Evolutionary conservation across 208 protist species (phyloP), one percentile per base, ranked within the genome.

Genomic region (Borovskyia barvae): DNA sequence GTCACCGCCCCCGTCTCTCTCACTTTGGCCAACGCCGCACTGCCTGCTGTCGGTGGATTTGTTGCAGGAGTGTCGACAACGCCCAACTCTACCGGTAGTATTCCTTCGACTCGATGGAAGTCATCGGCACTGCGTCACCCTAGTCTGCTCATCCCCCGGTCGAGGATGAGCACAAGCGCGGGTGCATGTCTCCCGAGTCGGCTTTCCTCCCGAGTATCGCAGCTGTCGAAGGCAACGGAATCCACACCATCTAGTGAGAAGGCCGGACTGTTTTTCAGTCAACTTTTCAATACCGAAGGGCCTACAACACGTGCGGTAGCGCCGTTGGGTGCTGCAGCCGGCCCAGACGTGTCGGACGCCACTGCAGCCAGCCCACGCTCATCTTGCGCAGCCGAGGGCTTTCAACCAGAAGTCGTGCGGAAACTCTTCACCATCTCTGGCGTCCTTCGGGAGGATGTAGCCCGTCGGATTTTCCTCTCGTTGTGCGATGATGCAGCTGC

Each of bases 381-480:
- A n/a, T n/a, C n/a, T n/a, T n/a, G n/a, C n/a, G n/a, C 26, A 2
- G 17, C 8, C 8, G 26, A 35, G 24, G 3, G 29, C 11, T 70
- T 76, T 57, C 28, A 75, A 2, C 42, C 50, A 2, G 52, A 49
- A 11, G 47, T 81, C 36, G 58, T 81, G 28, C 26, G 47, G 11
- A 43, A 77, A 0, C 59, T 86, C 5, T 73, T 82, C 36, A 71
- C 61, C 11, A 60, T 73, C n/a, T 35, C 48, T 14, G 79, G 79
- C 4, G 61, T 66, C 0, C 57, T 86, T 17, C 58, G 74, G 50
- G 75, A 82, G 28, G 42, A 42, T 12, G 48, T 66, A 28, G 79
- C 74, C 40, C 55, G 67, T 5, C 40, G 42, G 3, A 15, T 86
- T 24, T 86, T 86, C 45, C 39, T 25, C 17, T 45, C 65, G 7